A percentile compares a stretch with the other conserved stretches of the same genome.
Conservation (phyloP, 441 rosid species). For the Adansonia grandidieri region DNA sequence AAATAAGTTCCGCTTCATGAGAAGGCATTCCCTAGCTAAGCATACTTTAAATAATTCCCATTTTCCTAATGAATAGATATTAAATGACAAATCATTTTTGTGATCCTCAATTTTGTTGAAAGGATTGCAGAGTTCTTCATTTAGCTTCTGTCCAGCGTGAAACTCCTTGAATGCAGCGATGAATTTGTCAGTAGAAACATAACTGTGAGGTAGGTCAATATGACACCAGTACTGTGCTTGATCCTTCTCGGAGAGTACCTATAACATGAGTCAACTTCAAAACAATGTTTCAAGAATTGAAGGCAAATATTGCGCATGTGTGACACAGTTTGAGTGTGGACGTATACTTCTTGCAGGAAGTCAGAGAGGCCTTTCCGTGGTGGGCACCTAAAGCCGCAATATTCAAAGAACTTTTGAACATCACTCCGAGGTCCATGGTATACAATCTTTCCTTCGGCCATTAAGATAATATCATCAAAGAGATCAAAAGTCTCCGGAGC, state of each 20-base stretch:
- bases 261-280: not conserved
- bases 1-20: constrained; percentile 10
- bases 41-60: constrained; percentile 39
- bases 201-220: constrained; percentile 40
- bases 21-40: not conserved
- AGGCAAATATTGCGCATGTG: not conserved
- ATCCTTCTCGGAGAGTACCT: constrained; percentile 56
- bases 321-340: not conserved
- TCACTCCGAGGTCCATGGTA: constrained; percentile 41
- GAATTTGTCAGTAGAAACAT: constrained; percentile 45
- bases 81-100: constrained; percentile 40
- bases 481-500: constrained; percentile 55
- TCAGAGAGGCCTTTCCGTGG: constrained; percentile 65
- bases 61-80: constrained; percentile 42
- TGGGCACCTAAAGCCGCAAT: constrained; percentile 60
- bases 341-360: constrained; percentile 63
- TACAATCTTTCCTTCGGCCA: constrained; percentile 52
- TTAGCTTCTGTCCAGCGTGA: constrained; percentile 35
- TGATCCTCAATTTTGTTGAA: constrained; percentile 32
- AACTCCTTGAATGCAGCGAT: constrained; percentile 41
- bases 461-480: constrained; percentile 47
- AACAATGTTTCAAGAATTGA: not conserved
- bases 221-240: constrained; percentile 63
- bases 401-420: constrained; percentile 42
- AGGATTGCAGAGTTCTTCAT: constrained; percentile 43